Evolutionary conservation across 163 green algal genomes (phyloP).

Genomic region (Trebouxia gelatinosa): DNA sequence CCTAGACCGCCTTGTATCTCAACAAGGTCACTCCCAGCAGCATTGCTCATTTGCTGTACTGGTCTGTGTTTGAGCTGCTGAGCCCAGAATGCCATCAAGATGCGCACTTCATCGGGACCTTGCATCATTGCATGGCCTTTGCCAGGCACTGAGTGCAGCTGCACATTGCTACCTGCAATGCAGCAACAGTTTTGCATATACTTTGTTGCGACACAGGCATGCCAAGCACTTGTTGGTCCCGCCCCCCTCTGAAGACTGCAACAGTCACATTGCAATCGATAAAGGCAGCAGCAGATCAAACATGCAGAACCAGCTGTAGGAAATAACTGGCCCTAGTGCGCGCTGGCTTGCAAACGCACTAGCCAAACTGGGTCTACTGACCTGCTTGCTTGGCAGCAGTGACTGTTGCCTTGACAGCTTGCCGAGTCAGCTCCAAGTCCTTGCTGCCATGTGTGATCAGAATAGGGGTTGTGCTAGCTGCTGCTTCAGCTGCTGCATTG

Average conservation of each 20-base stretch:
- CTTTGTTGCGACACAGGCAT: not conserved
- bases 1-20: constrained; percentile 5
- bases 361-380: not conserved
- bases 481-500: not conserved
- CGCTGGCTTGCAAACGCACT: no score
- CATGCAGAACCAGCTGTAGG: no score
- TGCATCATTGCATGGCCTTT: constrained; percentile 22
- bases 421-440: constrained; percentile 22
- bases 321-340: no score
- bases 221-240: not conserved
- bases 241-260: not conserved
- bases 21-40: not conserved
- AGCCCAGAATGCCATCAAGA: constrained; percentile 26
- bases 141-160: not conserved
- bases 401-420: constrained; percentile 22
- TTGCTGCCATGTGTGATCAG: constrained; percentile 34
- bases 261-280: not conserved
- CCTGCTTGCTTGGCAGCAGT: not conserved
- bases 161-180: constrained; percentile 12
- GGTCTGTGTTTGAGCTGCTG: constrained; percentile 9
- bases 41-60: not conserved
- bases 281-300: not conserved
- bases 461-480: constrained; percentile 11
- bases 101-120: not conserved
- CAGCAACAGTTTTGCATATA: not conserved